Evolutionary conservation across 257 asterid genomes (phyloP).

Genomic region (Fraxinus americana): DNA sequence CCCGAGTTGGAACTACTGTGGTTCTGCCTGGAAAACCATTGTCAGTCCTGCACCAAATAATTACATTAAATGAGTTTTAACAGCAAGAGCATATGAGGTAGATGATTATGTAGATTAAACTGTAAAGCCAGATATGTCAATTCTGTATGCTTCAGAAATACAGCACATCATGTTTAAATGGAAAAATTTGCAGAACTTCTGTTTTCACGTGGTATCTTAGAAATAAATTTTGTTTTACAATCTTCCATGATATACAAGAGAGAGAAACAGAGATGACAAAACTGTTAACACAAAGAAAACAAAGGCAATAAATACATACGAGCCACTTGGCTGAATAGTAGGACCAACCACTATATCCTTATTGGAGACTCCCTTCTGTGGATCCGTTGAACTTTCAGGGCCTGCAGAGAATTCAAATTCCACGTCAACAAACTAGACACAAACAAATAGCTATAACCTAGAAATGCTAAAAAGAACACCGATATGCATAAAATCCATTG

Average conservation of each 20-base stretch:
- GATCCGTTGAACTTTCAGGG: conserved; percentile 62
- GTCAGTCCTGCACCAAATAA: conserved; percentile 55
- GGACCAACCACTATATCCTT: conserved; percentile 67
- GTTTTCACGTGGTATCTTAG: background rate
- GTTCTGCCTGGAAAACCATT: conserved; percentile 61
- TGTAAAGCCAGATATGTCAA: conserved; percentile 3
- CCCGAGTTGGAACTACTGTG: conserved; percentile 47
- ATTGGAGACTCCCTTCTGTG: conserved; percentile 45
- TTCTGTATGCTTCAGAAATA: conserved; percentile 5
- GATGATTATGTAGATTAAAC: conserved; percentile 8
- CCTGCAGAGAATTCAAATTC: conserved; percentile 48
- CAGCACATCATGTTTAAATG: background rate
- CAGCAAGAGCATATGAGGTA: conserved; percentile 4
- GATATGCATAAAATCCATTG: background rate
- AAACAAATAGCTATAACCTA: conserved; percentile 3
- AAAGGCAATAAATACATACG: conserved; percentile 46
- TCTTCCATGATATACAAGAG: conserved; percentile 10
- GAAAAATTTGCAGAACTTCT: background rate
- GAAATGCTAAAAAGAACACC: background rate
- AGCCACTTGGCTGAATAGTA: conserved; percentile 48
- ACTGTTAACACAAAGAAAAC: conserved; percentile 6
- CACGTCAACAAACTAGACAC: conserved; percentile 20
- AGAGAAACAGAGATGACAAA: background rate
- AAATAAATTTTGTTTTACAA: background rate
- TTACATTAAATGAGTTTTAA: conserved; percentile 15